phyloP scores from a whole-genome alignment of 1,139 yeast genomes.

The Yamadazyma atmosphaerica region DNA sequence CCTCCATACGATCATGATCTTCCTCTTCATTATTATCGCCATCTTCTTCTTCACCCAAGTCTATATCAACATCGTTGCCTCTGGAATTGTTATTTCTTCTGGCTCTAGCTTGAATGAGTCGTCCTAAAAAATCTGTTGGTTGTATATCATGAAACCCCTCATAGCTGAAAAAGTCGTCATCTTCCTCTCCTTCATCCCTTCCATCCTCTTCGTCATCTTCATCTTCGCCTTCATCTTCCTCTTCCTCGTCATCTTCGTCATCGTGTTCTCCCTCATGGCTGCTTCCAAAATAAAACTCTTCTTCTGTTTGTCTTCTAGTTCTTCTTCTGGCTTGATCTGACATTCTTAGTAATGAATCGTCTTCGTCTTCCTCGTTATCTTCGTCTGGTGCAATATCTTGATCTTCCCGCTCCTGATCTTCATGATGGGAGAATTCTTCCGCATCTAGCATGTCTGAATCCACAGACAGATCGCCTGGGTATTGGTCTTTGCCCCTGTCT shows the following conservation, averaged over 20 bases:
- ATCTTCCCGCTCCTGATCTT: slow-evolving; percentile 12
- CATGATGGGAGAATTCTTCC: slow-evolving; percentile 10
- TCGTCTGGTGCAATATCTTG: slow-evolving; percentile 18
- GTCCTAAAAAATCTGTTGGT: slow-evolving; percentile 26
- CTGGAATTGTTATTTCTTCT: slow-evolving; percentile 12
- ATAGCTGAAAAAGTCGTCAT: slow-evolving; percentile 21
- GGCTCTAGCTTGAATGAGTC: slow-evolving; percentile 21
- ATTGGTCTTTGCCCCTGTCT: background rate
- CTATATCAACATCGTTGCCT: slow-evolving; percentile 12
- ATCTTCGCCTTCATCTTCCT: slow-evolving; percentile 16
- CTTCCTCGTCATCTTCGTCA: slow-evolving; percentile 8
- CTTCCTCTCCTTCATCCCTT: slow-evolving; percentile 17
- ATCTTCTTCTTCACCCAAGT: slow-evolving; percentile 16
- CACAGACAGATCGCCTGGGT: slow-evolving; percentile 2
- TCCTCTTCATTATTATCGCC: slow-evolving; percentile 22
- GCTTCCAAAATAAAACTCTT: slow-evolving; percentile 4
- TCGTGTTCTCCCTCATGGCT: slow-evolving; percentile 9
- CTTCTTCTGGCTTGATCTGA: slow-evolving; percentile 24
- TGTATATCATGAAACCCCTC: slow-evolving; percentile 24
- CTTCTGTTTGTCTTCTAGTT: slow-evolving; percentile 1
- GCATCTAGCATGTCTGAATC: slow-evolving; percentile 16
- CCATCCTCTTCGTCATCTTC: slow-evolving; percentile 20
- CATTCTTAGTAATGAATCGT: slow-evolving; percentile 21
- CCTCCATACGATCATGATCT: slow-evolving; percentile 16
- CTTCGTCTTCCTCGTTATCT: slow-evolving; percentile 25